Base-by-base conservation (phyloP, 345 rosid genomes). In the Noccaea bulbosa region DNA sequence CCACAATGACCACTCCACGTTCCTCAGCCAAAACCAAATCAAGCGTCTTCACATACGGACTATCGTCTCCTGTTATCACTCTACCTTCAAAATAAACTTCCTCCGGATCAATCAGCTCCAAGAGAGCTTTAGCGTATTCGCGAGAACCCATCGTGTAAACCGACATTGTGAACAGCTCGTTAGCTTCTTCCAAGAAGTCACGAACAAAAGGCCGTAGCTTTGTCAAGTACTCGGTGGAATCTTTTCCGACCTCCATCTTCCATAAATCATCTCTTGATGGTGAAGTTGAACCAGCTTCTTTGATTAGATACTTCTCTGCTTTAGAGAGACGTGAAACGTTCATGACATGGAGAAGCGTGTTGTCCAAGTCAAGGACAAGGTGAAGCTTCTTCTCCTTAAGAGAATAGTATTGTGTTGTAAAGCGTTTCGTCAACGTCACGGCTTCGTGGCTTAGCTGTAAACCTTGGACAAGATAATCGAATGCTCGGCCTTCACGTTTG, bases 171-270 rank as follows among this genome's bases (percentile, higher is more conserved):
- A 71, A 62, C 37, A 62, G 3, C 30, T 71, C 1, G 8, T 14
- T 71, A 3, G 75, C 62, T 71, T 71, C 62, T 7, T 62, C 6
- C 68, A 70, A 57, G 56, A 70, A 59, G 6, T 15, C 50, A 20
- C 17, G 51, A 27, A 59, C 4, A 40, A 47, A 70, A 39, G 69
- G 75, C 8, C 69, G 11, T 40, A 60, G 57, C 41, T 70, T 60
- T 8, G 57, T 50, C 67, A 60, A 60, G 35, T 0, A 37, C 2
- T 7, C 47, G 8, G 0, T 1, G 35, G 9, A 11, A 24, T 24
- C 49, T 4, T 5, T 35, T n/a, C 16, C 7, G 6, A 33, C 7
- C 4, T 39, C 11, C 9, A 52, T 1, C 34, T 3, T 70, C 4
- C 2, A 7, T 0, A 70, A 33, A 40, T 70, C 67, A 0, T 30